Conservation (phyloP, 148 eudicot species). For the Fagopyrum tataricum region DNA sequence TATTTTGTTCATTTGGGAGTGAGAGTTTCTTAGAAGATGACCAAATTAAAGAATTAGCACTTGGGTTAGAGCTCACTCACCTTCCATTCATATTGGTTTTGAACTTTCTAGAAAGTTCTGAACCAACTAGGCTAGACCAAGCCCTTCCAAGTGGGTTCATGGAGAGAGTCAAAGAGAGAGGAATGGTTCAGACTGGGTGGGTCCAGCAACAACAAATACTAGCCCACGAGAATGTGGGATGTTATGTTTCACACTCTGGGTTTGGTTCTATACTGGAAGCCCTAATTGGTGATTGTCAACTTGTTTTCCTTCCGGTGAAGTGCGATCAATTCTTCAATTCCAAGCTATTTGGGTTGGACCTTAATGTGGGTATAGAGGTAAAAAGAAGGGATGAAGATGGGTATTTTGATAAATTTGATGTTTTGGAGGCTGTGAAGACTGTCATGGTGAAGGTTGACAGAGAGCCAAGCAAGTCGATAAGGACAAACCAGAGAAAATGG, state of each 20-base stretch:
- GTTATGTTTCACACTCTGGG: constrained; percentile 41
- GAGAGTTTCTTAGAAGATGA: constrained; percentile 35
- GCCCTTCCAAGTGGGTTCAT: constrained; percentile 35
- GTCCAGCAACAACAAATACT: constrained; percentile 49
- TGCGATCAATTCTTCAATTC: constrained; percentile 42
- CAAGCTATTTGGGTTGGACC: constrained; percentile 29
- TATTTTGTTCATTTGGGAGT: constrained; percentile 47
- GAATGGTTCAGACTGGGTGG: constrained; percentile 42
- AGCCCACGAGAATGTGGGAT: constrained; percentile 42
- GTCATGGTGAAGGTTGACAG: constrained; percentile 25
- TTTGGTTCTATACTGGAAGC: constrained; percentile 44
- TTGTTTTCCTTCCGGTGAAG: constrained; percentile 38
- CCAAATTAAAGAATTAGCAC: constrained; percentile 37
- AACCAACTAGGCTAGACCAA: constrained; percentile 19
- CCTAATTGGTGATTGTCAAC: constrained; percentile 43
- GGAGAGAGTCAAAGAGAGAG: constrained; percentile 34
- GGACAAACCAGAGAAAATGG: constrained; percentile 35
- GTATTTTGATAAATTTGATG: constrained; percentile 35
- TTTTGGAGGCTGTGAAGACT: constrained; percentile 28
- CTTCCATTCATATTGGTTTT: constrained; percentile 45
- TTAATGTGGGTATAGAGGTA: constrained; percentile 44
- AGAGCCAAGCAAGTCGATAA: constrained; percentile 23
- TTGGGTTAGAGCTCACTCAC: constrained; percentile 40
- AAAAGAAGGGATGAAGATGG: constrained; percentile 54
- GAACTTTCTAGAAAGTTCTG: constrained; percentile 22